Percentiles rank a stretch among this genome's conserved stretches.
Conservation (phyloP, 2,329 filamentous ascomycete species). For the Ophiostoma australiae region DNA sequence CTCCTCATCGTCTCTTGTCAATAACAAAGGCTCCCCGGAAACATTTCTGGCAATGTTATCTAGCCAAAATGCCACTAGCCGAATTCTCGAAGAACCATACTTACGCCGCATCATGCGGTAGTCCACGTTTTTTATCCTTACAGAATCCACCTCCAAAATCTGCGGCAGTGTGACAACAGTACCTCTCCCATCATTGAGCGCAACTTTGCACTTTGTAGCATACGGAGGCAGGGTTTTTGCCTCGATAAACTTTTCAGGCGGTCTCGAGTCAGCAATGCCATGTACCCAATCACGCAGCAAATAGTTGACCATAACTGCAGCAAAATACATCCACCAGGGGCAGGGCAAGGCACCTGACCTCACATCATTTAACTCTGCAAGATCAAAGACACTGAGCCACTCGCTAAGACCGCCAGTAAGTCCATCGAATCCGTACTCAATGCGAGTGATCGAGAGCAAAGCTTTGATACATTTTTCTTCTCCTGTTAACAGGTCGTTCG, state of each 20-base stretch:
- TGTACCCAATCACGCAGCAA: background rate
- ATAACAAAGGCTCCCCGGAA: background rate
- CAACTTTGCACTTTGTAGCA: background rate
- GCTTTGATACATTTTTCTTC: background rate
- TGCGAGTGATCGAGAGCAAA: background rate
- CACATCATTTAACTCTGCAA: background rate
- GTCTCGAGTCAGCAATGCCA: fast-evolving
- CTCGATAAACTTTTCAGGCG: background rate
- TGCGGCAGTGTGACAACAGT: background rate
- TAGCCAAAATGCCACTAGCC: background rate
- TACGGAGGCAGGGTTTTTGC: background rate
- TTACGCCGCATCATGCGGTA: background rate
- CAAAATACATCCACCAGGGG: background rate
- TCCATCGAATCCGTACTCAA: too few relatives aligned
- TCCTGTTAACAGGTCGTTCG: background rate
- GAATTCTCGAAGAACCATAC: too few relatives aligned
- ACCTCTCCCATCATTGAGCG: background rate
- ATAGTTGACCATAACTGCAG: background rate
- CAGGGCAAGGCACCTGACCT: background rate
- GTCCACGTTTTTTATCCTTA: background rate
- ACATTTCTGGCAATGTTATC: background rate
- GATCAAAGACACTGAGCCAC: background rate
- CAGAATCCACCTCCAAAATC: background rate
- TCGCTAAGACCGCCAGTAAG: too few relatives aligned
- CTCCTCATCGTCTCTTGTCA: background rate